Conservation (phyloP, 441 rosid species). For the Populus trichocarpa region DNA sequence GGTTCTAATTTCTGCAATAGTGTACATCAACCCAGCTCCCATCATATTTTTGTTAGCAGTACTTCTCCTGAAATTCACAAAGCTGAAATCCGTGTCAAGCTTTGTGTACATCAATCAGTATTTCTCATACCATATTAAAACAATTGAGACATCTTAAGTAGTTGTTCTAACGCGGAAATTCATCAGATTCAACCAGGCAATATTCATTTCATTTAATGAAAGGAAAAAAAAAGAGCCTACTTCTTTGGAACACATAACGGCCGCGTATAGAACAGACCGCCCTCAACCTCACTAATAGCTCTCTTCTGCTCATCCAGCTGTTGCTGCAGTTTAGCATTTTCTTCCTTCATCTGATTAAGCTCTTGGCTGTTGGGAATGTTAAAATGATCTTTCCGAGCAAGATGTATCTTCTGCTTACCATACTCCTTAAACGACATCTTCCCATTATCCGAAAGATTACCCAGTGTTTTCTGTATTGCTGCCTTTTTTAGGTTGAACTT, state of each 20-base stretch:
- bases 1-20: conserved; percentile 53
- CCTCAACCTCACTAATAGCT: conserved; percentile 50
- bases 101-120: neutral
- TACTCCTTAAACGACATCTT: conserved; percentile 84
- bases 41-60: neutral
- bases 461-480: conserved; percentile 78
- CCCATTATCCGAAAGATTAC: conserved; percentile 65
- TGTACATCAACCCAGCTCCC: neutral
- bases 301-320: conserved; percentile 57
- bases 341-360: conserved; percentile 76
- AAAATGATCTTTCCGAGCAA: conserved; percentile 91
- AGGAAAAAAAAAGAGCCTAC: too few species aligned
- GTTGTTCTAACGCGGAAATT: neutral
- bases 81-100: neutral
- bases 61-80: neutral
- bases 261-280: conserved; percentile 42
- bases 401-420: conserved; percentile 88
- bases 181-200: neutral
- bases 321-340: conserved; percentile 61
- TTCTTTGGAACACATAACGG: neutral
- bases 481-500: conserved; percentile 90
- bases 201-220: neutral
- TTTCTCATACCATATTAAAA: neutral
- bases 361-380: conserved; percentile 79
- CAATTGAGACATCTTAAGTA: neutral